phyloP scores from a whole-genome alignment of 179 eudicot genomes.

The Silene coronaria region DNA sequence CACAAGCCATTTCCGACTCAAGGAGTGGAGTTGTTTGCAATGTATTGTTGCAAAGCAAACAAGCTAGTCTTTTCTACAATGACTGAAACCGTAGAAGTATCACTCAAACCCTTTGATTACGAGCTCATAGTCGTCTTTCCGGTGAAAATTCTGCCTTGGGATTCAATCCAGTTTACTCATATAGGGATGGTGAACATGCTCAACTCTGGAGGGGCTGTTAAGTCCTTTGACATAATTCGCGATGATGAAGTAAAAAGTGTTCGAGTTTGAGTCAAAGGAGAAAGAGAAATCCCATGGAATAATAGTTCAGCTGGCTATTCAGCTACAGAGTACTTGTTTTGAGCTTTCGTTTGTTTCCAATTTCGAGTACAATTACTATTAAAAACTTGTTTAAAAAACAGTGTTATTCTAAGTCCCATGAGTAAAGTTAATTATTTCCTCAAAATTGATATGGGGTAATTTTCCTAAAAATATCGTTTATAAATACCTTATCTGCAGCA shows the following conservation, averaged over 20 bases:
- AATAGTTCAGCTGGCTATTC: conserved; percentile 29
- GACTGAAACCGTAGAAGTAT: conserved; percentile 34
- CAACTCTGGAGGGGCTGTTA: conserved; percentile 73
- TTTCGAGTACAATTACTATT: neutral
- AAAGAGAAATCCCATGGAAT: conserved; percentile 65
- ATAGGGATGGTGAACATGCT: conserved; percentile 87
- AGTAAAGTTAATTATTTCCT: too few relatives aligned
- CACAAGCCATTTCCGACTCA: conserved; percentile 40
- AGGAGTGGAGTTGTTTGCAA: conserved; percentile 41
- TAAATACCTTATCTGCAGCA: too few relatives aligned
- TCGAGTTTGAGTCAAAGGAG: conserved; percentile 58
- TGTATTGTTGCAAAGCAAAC: conserved; percentile 49
- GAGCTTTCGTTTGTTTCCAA: neutral
- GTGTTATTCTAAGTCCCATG: neutral
- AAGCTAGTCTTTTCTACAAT: conserved; percentile 43
- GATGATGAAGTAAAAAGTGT: conserved; percentile 31
- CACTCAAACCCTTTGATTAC: conserved; percentile 70
- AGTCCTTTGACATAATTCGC: conserved; percentile 31
- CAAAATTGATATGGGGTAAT: too few relatives aligned
- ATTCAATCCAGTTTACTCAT: conserved; percentile 53
- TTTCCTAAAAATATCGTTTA: too few relatives aligned
- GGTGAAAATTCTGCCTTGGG: conserved; percentile 29
- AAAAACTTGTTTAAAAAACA: conserved; percentile 5
- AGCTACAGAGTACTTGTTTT: conserved; percentile 49
- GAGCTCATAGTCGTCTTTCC: conserved; percentile 79